A percentile compares a stretch with the other conserved stretches of the same genome.
Evolutionary conservation across 331 rosid species (phyloP).

Genomic region (Acacia concinna): DNA sequence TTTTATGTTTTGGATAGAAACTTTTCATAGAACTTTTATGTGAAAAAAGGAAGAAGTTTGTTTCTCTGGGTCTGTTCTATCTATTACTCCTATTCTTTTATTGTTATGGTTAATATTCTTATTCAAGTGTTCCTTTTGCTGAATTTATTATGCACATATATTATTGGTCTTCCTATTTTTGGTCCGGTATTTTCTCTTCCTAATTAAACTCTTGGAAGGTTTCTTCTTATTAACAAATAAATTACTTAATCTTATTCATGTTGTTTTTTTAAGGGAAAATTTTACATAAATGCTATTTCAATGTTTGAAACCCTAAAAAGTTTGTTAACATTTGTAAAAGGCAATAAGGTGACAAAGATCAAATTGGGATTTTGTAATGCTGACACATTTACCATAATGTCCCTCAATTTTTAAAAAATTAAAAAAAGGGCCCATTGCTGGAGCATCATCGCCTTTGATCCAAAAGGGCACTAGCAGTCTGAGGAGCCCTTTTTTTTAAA

Average conservation of each 20-base stretch:
- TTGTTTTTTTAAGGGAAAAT: too few species aligned
- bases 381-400: too few species aligned
- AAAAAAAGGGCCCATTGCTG: too few species aligned
- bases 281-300: too few species aligned
- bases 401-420: too few species aligned
- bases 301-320: too few species aligned
- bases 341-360: too few species aligned
- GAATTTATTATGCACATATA: neutral
- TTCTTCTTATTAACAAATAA: neutral
- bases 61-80: neutral
- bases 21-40: slow-evolving; percentile 21
- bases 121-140: neutral
- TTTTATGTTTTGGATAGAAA: slow-evolving; percentile 22
- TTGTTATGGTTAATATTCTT: neutral
- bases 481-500: too few species aligned
- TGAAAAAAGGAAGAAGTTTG: neutral
- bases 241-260: neutral
- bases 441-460: too few species aligned
- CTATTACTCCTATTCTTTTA: neutral
- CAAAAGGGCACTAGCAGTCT: too few species aligned
- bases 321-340: too few species aligned
- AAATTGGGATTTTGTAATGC: too few species aligned
- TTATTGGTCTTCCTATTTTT: neutral
- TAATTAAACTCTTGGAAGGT: neutral
- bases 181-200: neutral